Conservation (phyloP, 768 basidiomycete species). For the Amanita molliuscula region DNA sequence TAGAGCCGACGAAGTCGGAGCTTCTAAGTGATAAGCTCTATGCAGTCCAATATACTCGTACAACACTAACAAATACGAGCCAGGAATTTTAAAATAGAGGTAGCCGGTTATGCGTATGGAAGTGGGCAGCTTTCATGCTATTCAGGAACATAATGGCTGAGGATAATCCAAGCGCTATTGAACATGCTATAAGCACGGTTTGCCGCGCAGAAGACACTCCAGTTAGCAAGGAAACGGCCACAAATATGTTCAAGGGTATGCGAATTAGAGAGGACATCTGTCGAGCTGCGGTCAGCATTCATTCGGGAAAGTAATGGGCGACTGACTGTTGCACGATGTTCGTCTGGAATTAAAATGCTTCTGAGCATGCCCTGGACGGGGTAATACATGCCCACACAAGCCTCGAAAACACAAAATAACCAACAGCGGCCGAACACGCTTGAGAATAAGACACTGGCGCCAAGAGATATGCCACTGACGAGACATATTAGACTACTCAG, state of each 20-base stretch:
- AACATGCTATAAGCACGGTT: slow-evolving; percentile 47
- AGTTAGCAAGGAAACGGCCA: slow-evolving; percentile 56
- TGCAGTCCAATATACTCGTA: no score
- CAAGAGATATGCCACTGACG: slow-evolving; percentile 44
- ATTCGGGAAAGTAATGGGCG: not conserved
- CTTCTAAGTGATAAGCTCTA: no score
- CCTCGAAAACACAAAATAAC: slow-evolving; percentile 69
- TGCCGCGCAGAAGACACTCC: slow-evolving; percentile 58
- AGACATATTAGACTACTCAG: slow-evolving; percentile 56
- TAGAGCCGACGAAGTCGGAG: no score
- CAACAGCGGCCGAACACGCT: slow-evolving; percentile 49
- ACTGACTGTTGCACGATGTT: slow-evolving; percentile 63
- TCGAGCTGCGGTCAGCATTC: not conserved
- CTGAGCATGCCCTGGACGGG: slow-evolving; percentile 69
- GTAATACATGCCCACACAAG: slow-evolving; percentile 73
- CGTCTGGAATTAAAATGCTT: slow-evolving; percentile 55
- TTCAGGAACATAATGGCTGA: slow-evolving; percentile 45
- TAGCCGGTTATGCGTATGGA: no score
- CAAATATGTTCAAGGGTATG: slow-evolving; percentile 67
- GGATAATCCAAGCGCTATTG: slow-evolving; percentile 47
- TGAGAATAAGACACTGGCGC: slow-evolving; percentile 31
- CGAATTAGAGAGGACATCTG: slow-evolving; percentile 65
- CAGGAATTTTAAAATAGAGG: no score
- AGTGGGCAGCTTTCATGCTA: slow-evolving; percentile 24
- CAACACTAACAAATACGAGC: no score